Evolutionary conservation across 1,284 basidiomycete genomes (phyloP).

Genomic region (Phylloboletellus chloephorus): DNA sequence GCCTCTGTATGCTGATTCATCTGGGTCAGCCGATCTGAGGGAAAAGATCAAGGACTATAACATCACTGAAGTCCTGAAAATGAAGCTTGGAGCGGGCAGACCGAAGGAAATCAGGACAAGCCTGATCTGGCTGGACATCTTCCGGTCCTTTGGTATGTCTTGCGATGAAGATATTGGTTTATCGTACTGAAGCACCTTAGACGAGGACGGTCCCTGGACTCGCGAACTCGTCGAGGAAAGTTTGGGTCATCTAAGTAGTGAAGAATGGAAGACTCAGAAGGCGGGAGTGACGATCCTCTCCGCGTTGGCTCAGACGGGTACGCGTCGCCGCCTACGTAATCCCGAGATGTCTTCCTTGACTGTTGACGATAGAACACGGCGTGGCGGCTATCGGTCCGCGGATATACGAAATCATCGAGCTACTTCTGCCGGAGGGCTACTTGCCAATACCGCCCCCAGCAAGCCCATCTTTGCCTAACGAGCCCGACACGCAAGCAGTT

Average conservation of each 20-base stretch:
- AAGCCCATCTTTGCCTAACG: neutral
- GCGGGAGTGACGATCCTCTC: conserved; percentile 23
- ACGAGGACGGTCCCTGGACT: conserved; percentile 6
- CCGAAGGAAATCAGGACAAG: conserved; percentile 20
- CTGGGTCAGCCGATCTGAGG: conserved; percentile 16
- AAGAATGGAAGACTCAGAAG: conserved; percentile 23
- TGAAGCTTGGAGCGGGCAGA: conserved; percentile 15
- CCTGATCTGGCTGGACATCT: conserved; percentile 24
- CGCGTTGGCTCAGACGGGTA: conserved; percentile 22
- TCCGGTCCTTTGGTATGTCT: conserved; percentile 16
- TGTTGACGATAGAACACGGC: conserved; percentile 17
- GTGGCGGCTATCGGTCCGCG: conserved; percentile 6
- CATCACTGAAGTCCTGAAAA: conserved; percentile 16
- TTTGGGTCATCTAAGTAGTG: conserved; percentile 5
- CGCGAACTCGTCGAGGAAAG: conserved; percentile 13
- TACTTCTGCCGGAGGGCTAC: conserved; percentile 18
- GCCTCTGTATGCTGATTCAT: conserved; percentile 2
- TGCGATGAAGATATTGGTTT: neutral
- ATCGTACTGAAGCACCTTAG: conserved; percentile 5
- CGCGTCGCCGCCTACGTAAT: neutral
- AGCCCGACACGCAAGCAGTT: neutral
- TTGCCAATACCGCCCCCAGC: neutral
- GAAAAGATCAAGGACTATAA: conserved; percentile 8
- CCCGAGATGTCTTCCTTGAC: neutral
- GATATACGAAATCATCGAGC: conserved; percentile 15